Evolutionary conservation across 768 basidiomycete genomes (phyloP).

Genomic region (Chlorophyllum brunneum): DNA sequence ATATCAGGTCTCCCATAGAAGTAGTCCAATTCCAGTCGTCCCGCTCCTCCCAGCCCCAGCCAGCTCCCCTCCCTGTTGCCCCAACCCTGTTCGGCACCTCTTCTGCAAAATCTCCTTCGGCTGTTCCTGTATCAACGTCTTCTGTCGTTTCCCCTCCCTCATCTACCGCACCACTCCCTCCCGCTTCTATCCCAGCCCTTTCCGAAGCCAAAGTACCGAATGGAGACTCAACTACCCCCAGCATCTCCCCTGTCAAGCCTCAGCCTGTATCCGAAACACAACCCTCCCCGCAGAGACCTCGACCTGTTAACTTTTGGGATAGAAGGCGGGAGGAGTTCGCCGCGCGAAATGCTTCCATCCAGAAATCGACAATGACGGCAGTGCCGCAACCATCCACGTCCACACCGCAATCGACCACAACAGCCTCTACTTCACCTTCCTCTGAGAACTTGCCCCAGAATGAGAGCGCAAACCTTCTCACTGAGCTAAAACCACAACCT

Average conservation of each 20-base stretch:
- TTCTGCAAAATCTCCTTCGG: too few relatives aligned
- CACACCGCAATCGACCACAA: conserved; percentile 5
- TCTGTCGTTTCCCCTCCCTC: too few relatives aligned
- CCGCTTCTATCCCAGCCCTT: too few relatives aligned
- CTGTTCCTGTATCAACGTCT: too few relatives aligned
- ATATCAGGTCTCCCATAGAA: conserved; percentile 24
- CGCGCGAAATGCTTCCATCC: conserved; percentile 17
- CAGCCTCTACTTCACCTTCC: neutral
- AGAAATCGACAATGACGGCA: neutral
- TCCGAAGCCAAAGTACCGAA: too few relatives aligned
- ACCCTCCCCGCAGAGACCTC: conserved; percentile 12
- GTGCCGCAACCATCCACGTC: conserved; percentile 11
- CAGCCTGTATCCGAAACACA: conserved; percentile 1
- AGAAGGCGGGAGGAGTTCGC: conserved; percentile 23
- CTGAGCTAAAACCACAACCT: too few relatives aligned
- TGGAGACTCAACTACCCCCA: neutral
- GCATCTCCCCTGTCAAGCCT: conserved; percentile 7
- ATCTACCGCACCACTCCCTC: too few relatives aligned
- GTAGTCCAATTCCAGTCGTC: neutral
- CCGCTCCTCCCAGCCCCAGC: conserved; percentile 14
- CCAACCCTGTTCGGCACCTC: conserved; percentile 5
- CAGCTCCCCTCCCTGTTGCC: conserved; percentile 8
- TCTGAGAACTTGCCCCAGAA: neutral
- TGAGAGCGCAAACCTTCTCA: neutral
- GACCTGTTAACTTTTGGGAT: conserved; percentile 23